phyloP scores from a whole-genome alignment of 495 filamentous ascomycete genomes.

The Viridothelium virens region DNA sequence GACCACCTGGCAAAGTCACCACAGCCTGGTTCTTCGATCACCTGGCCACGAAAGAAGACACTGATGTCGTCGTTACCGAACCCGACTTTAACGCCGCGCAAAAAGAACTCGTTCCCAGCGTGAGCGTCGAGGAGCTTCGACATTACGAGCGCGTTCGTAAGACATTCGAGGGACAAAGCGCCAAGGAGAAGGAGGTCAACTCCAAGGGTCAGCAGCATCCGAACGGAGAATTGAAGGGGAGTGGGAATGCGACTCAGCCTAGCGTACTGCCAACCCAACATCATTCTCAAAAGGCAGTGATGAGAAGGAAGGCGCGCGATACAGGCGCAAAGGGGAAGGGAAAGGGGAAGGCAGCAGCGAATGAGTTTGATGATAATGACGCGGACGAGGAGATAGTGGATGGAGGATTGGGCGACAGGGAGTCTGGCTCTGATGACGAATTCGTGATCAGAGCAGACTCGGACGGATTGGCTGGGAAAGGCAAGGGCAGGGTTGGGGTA shows the following conservation, averaged over 20 bases:
- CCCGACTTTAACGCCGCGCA: slow-evolving; percentile 77
- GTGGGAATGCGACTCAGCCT: slow-evolving; percentile 15
- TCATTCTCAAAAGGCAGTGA: background rate
- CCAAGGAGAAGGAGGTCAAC: slow-evolving; percentile 29
- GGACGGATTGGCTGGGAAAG: background rate
- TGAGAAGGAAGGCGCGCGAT: background rate
- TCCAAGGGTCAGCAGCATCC: background rate
- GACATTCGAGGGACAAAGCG: slow-evolving; percentile 56
- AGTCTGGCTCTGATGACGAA: slow-evolving; percentile 3
- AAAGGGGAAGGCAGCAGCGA: background rate
- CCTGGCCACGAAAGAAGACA: slow-evolving; percentile 70
- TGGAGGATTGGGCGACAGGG: background rate
- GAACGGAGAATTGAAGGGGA: slow-evolving; percentile 25
- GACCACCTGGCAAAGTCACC: slow-evolving; percentile 51
- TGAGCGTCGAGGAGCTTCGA: slow-evolving; percentile 83
- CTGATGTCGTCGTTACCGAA: slow-evolving; percentile 76
- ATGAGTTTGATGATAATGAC: background rate
- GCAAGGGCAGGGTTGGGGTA: background rate
- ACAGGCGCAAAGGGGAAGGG: background rate
- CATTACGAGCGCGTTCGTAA: slow-evolving; percentile 83
- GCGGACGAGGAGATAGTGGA: background rate
- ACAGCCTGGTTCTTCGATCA: slow-evolving; percentile 96
- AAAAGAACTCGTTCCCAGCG: slow-evolving; percentile 79
- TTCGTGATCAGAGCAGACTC: background rate
- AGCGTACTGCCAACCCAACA: background rate